A percentile compares a stretch with the other conserved stretches of the same genome.
Evolutionary conservation across 169 alveolate species (phyloP).

Genomic region (Eimeria maxima): DNA sequence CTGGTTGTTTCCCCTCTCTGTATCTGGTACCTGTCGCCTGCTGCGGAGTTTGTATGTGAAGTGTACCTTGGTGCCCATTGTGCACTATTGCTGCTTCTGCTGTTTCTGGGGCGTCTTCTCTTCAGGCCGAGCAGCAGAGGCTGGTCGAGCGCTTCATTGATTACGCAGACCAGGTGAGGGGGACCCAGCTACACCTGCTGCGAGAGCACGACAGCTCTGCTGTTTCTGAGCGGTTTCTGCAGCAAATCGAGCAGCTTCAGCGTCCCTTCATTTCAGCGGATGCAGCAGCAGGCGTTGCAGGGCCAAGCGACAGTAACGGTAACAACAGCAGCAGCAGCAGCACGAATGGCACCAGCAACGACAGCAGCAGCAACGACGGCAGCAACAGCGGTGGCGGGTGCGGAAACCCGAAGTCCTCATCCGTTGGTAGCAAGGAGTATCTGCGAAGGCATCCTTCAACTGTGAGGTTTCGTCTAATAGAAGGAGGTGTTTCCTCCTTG

Average conservation of each 20-base stretch:
- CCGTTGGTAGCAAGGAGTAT: not conserved
- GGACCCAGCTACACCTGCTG: conserved; percentile 80
- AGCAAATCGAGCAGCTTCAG: conserved; percentile 30
- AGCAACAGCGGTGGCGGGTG: conserved; percentile 23
- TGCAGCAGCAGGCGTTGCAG: conserved; percentile 36
- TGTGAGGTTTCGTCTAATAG: conserved; percentile 61
- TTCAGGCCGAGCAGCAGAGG: conserved; percentile 68
- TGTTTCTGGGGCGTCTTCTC: not conserved
- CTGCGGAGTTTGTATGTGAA: not conserved
- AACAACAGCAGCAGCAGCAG: not conserved
- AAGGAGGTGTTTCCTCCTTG: conserved; percentile 60
- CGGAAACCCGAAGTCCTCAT: not conserved
- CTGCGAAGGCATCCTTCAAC: not conserved
- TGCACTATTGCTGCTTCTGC: not conserved
- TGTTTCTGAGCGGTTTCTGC: conserved; percentile 31
- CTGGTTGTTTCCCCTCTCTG: not conserved
- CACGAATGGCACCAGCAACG: not conserved
- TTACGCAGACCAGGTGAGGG: conserved; percentile 73
- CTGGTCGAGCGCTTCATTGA: conserved; percentile 79
- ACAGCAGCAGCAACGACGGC: not conserved
- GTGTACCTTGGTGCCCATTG: not conserved
- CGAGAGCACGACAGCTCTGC: conserved; percentile 74
- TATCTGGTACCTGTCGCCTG: not conserved
- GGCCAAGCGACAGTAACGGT: conserved; percentile 27
- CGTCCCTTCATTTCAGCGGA: conserved; percentile 16